Conservation (phyloP, 2,329 filamentous ascomycete genomes). For the Diplodia corticola region DNA sequence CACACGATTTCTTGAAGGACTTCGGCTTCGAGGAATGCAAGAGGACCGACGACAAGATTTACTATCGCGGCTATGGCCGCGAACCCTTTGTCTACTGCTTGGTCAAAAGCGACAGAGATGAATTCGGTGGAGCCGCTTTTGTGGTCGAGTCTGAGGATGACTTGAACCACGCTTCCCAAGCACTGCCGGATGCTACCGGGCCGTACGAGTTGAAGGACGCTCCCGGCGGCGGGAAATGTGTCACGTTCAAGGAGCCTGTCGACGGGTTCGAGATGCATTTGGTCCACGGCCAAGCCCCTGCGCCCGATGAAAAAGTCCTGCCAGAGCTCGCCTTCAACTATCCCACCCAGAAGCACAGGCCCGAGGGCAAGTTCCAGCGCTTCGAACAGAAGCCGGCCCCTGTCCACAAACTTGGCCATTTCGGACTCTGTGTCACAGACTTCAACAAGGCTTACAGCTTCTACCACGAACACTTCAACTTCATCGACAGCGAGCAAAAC, state of each 20-base stretch:
- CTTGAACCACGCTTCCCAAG: conserved; percentile 49
- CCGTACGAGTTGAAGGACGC: conserved; percentile 50
- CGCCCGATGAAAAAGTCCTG: conserved; percentile 41
- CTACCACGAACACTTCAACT: conserved; percentile 51
- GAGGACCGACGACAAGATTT: conserved; percentile 43
- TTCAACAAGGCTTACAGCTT: conserved; percentile 43
- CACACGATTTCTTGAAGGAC: conserved; percentile 26
- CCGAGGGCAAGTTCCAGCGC: conserved; percentile 48
- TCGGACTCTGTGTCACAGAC: conserved; percentile 44
- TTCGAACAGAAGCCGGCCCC: conserved; percentile 34
- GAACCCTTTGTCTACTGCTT: conserved; percentile 58
- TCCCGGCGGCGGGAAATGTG: conserved; percentile 53
- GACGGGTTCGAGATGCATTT: conserved; percentile 58
- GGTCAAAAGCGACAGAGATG: conserved; percentile 43
- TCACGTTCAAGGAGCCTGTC: conserved; percentile 39
- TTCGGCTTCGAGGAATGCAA: conserved; percentile 26
- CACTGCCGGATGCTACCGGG: conserved; percentile 49
- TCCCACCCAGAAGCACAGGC: conserved; percentile 49
- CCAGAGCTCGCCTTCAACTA: conserved; percentile 53
- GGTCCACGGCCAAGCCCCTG: conserved; percentile 52
- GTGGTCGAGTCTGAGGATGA: conserved; percentile 57
- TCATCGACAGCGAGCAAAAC: conserved; percentile 48
- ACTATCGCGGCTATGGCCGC: conserved; percentile 59
- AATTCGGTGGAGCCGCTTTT: conserved; percentile 57
- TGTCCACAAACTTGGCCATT: conserved; percentile 45